Percentiles rank a stretch among this genome's conserved stretches.
Conservation (phyloP, 768 basidiomycete species). For the Infundibulicybe gibba region DNA sequence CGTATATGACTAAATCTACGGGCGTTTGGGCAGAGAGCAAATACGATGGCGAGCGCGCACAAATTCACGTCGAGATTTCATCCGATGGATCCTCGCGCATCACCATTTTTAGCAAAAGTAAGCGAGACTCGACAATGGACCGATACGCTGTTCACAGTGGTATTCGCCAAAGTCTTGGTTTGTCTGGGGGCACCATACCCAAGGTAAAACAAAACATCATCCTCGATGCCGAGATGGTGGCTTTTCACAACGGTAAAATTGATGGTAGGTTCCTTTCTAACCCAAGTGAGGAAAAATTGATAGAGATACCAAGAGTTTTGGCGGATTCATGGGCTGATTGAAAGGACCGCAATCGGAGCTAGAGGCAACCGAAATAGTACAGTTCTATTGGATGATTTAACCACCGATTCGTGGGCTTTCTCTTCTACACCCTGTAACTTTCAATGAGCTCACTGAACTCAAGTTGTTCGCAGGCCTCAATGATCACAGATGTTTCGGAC, state of each 20-base stretch:
- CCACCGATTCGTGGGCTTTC: too few relatives aligned
- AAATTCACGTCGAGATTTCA: slow-evolving; percentile 73
- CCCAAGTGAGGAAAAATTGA: not conserved
- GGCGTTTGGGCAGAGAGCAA: slow-evolving; percentile 87
- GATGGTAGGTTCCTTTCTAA: slow-evolving; percentile 48
- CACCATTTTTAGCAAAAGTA: slow-evolving; percentile 86
- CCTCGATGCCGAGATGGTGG: slow-evolving; percentile 88
- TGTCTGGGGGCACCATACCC: slow-evolving; percentile 16
- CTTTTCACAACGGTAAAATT: slow-evolving; percentile 64
- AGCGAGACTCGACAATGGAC: slow-evolving; percentile 77
- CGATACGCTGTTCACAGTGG: slow-evolving; percentile 60
- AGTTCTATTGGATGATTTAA: too few relatives aligned
- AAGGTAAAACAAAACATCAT: slow-evolving; percentile 39
- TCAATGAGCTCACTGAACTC: too few relatives aligned
- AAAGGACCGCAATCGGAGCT: slow-evolving; percentile 52
- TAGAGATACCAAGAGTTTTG: slow-evolving; percentile 57
- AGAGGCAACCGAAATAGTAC: slow-evolving; percentile 25
- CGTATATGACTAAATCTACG: slow-evolving; percentile 34
- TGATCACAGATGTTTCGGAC: slow-evolving; percentile 28
- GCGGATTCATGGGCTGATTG: slow-evolving; percentile 61
- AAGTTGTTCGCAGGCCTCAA: slow-evolving; percentile 24
- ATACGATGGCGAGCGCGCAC: slow-evolving; percentile 93
- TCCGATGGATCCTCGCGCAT: slow-evolving; percentile 40
- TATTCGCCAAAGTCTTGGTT: slow-evolving; percentile 57
- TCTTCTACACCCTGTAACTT: too few relatives aligned